Conservation (phyloP, 2,329 filamentous ascomycete genomes). For the Exophiala viscosa region DNA sequence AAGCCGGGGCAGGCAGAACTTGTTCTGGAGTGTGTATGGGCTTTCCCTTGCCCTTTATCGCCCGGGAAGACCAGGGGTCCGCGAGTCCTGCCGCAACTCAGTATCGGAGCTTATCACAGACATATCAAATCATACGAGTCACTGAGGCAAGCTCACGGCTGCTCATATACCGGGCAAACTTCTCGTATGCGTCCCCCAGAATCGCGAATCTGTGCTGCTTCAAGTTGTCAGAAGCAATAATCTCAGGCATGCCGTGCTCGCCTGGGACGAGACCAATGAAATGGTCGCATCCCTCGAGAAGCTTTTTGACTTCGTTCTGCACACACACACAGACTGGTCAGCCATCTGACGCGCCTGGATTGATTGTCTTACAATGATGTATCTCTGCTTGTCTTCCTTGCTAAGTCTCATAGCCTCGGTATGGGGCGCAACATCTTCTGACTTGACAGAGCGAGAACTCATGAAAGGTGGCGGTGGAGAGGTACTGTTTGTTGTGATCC, state of each 20-base stretch:
- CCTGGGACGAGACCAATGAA: slow-evolving; percentile 19
- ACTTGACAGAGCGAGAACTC: background rate
- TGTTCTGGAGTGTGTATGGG: background rate
- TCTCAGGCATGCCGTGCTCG: slow-evolving; percentile 12
- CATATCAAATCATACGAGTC: slow-evolving; percentile 1
- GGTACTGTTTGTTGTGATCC: background rate
- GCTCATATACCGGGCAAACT: slow-evolving; percentile 12
- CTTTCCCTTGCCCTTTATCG: slow-evolving; percentile 4
- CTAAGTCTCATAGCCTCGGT: background rate
- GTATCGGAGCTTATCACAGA: background rate
- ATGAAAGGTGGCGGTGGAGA: background rate
- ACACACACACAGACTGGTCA: slow-evolving; percentile 3
- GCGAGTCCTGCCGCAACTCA: slow-evolving; percentile 7
- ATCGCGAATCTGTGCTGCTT: slow-evolving; percentile 13
- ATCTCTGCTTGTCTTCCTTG: slow-evolving; percentile 13
- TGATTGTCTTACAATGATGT: slow-evolving; percentile 11
- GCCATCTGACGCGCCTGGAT: background rate
- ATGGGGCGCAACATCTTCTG: background rate
- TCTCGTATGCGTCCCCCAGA: slow-evolving; percentile 14
- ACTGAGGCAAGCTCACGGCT: background rate
- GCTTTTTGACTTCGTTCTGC: slow-evolving; percentile 23
- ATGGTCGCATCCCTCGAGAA: slow-evolving; percentile 18
- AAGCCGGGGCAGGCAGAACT: slow-evolving; percentile 3
- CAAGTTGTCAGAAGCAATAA: slow-evolving; percentile 16
- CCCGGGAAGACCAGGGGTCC: background rate